phyloP scores from a whole-genome alignment of 2,329 filamentous ascomycete genomes.

The Sporothrix euskadiensis region DNA sequence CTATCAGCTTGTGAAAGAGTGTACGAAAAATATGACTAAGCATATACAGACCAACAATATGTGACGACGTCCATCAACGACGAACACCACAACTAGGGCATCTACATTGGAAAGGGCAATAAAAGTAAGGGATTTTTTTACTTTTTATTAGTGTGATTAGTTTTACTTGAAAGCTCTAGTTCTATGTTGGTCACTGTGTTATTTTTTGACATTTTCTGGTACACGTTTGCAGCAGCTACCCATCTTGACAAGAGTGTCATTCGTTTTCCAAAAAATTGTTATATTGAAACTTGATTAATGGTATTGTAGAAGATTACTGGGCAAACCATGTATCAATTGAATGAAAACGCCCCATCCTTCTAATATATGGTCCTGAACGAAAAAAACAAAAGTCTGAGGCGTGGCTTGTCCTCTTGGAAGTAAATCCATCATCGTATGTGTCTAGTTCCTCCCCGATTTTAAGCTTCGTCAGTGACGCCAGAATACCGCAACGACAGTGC shows the following conservation, averaged over 20 bases:
- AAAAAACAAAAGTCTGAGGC: neutral
- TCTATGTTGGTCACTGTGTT: no score
- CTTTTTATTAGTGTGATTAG: no score
- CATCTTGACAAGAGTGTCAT: no score
- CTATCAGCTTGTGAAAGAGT: neutral
- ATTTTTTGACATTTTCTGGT: no score
- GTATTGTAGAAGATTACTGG: neutral
- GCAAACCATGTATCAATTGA: conserved; percentile 3
- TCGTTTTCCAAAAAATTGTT: neutral
- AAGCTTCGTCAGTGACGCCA: conserved; percentile 16
- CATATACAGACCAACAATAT: neutral
- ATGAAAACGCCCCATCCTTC: conserved; percentile 20
- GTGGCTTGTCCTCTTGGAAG: neutral
- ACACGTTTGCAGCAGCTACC: no score
- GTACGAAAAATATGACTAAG: neutral
- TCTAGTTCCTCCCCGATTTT: neutral
- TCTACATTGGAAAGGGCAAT: no score
- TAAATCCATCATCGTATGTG: neutral
- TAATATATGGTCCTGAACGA: neutral
- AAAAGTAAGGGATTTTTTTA: no score
- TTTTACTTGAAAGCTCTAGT: no score
- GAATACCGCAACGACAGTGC: conserved; percentile 75
- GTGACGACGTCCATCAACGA: neutral
- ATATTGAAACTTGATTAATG: neutral
- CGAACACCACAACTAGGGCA: no score